A percentile compares a stretch with the other conserved stretches of the same genome.
These are phyloP conservation scores for Cystobasidium ongulense DNA, from an alignment of 768 basidiomycete species.

Conservation along the genomic window DNA sequence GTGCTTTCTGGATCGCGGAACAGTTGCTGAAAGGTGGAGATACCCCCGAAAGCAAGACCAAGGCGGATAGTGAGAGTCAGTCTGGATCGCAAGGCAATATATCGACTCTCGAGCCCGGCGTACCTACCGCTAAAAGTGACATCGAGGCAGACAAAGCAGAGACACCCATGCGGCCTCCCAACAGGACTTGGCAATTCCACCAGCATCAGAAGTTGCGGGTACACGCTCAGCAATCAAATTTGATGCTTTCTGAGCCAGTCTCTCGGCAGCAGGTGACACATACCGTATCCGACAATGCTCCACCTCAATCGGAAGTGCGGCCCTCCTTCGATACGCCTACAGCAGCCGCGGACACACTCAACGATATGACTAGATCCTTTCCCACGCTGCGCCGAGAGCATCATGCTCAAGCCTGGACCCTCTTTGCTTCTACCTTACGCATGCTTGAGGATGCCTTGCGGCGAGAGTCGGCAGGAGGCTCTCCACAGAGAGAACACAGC, in stretches of 20 bases:
- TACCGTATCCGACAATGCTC: not conserved
- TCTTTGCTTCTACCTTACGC: not conserved
- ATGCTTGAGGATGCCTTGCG: not conserved
- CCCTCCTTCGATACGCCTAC: not conserved
- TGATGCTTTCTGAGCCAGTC: too few relatives aligned
- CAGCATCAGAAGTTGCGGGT: not conserved
- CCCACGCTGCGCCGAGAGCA: not conserved
- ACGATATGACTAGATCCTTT: not conserved
- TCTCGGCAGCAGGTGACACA: too few relatives aligned
- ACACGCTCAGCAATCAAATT: not conserved
- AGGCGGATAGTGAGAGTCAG: not conserved
- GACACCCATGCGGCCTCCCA: conserved; percentile 25
- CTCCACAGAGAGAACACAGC: not conserved
- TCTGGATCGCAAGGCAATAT: not conserved
- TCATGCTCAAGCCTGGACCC: not conserved
- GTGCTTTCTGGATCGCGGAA: conserved; percentile 75
- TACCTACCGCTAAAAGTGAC: not conserved
- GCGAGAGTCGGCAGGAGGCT: not conserved
- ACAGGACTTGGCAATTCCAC: conserved; percentile 5
- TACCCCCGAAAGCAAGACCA: not conserved
- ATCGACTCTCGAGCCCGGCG: not conserved
- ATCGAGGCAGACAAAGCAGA: not conserved
- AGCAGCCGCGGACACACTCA: not conserved
- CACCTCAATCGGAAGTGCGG: not conserved
- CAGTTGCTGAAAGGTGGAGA: conserved; percentile 52